Percentiles rank a stretch among this genome's conserved stretches.
phyloP scores from a whole-genome alignment of 129 eudicot species.

The Artemisia tridentata region DNA sequence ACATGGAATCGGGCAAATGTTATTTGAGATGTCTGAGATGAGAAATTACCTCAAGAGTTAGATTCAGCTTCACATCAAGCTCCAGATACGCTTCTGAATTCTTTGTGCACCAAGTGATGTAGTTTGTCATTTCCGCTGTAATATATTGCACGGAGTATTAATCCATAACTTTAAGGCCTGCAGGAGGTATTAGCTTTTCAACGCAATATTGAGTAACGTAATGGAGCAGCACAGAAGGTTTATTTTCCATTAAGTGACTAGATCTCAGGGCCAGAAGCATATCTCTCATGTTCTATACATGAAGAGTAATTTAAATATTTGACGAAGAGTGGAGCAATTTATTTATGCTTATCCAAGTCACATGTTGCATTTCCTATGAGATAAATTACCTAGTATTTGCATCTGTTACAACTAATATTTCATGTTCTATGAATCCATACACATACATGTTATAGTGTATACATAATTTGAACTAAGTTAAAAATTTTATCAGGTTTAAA shows the following conservation, averaged over 20 bases:
- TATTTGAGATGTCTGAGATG: neutral
- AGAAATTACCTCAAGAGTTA: constrained; percentile 73
- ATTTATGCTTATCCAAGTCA: neutral
- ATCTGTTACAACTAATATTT: neutral
- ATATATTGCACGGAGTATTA: constrained; percentile 26
- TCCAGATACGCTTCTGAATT: constrained; percentile 64
- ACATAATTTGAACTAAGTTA: neutral
- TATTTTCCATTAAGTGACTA: neutral
- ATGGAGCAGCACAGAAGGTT: neutral
- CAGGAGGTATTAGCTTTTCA: constrained; percentile 19
- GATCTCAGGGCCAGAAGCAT: neutral
- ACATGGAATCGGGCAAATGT: neutral
- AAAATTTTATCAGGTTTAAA: neutral
- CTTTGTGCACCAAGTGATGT: constrained; percentile 70
- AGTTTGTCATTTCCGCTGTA: constrained; percentile 90
- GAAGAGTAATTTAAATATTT: no score
- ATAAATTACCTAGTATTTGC: neutral
- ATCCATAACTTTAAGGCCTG: constrained; percentile 28
- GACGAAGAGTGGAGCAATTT: neutral
- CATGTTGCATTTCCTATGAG: neutral
- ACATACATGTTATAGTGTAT: neutral
- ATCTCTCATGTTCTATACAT: no score
- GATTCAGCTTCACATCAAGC: constrained; percentile 73
- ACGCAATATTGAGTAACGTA: constrained; percentile 9
- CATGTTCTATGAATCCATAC: neutral